phyloP scores from a whole-genome alignment of 345 rosid species.

The Psidium guajava region DNA sequence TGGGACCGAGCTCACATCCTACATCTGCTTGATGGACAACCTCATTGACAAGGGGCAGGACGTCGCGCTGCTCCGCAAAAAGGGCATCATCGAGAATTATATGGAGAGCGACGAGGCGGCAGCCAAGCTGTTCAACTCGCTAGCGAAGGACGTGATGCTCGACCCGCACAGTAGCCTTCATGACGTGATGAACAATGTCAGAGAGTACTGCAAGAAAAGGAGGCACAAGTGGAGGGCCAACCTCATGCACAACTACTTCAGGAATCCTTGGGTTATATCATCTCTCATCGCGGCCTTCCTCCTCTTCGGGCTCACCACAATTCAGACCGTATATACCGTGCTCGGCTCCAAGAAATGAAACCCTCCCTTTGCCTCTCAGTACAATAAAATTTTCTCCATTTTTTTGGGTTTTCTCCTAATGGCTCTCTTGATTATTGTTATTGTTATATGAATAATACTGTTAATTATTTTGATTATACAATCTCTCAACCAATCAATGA shows the following conservation, averaged over 20 bases:
- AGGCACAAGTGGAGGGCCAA: conserved; percentile 37
- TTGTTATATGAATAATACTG: too few species aligned
- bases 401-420: neutral
- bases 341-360: neutral
- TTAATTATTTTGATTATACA: too few species aligned
- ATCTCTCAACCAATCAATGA: too few species aligned
- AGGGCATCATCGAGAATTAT: conserved; percentile 27
- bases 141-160: conserved; percentile 12
- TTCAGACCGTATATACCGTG: conserved; percentile 18
- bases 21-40: conserved; percentile 33
- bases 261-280: conserved; percentile 34
- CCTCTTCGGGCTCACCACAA: conserved; percentile 29
- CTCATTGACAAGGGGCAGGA: conserved; percentile 27
- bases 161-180: conserved; percentile 16
- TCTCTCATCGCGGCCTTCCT: conserved; percentile 24
- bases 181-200: conserved; percentile 16
- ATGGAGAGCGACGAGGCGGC: conserved; percentile 35
- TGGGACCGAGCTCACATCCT: neutral
- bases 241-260: conserved; percentile 34
- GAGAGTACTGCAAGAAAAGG: conserved; percentile 14
- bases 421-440: neutral
- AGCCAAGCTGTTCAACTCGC: conserved; percentile 32
- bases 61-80: conserved; percentile 24
- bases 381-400: too few species aligned
- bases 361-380: neutral